Evolutionary conservation across 2,329 filamentous ascomycete species (phyloP).

Genomic region (Penicillium sp.): DNA sequence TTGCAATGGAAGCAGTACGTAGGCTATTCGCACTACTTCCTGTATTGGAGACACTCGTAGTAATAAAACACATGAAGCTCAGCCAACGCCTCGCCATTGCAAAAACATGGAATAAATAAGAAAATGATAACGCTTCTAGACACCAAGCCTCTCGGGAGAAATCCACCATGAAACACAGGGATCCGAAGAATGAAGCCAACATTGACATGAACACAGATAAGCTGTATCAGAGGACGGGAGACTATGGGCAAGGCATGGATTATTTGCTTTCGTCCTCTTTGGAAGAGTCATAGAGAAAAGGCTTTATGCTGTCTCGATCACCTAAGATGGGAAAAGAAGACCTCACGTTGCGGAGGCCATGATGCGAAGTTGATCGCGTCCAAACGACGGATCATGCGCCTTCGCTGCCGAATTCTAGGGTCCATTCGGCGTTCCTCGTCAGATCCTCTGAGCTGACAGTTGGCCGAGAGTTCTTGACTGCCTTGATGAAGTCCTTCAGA

Average conservation of each 20-base stretch:
- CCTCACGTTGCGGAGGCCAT: background rate
- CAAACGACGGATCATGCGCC: conserved; percentile 52
- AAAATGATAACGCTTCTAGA: conserved; percentile 28
- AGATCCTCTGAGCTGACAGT: conserved; percentile 89
- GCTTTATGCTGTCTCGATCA: background rate
- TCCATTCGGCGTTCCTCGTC: conserved; percentile 84
- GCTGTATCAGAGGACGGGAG: background rate
- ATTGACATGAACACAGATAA: conserved; percentile 4
- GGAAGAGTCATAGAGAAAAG: background rate
- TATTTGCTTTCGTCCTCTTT: background rate
- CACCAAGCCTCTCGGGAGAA: conserved; percentile 25
- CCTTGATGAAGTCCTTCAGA: conserved; percentile 89
- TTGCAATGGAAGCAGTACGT: too few relatives aligned
- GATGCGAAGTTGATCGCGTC: background rate
- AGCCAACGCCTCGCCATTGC: conserved; percentile 30
- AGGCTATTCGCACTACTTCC: conserved; percentile 6
- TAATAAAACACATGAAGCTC: conserved; percentile 18
- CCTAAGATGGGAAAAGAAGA: background rate
- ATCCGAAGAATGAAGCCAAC: conserved; percentile 10
- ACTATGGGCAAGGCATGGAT: conserved; percentile 1
- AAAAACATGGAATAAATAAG: conserved; percentile 12
- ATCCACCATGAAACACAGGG: conserved; percentile 10
- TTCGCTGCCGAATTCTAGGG: conserved; percentile 90
- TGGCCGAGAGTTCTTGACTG: conserved; percentile 80
- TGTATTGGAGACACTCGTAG: conserved; percentile 8